Base-by-base conservation (phyloP, 805 yeast species). In the Clavispora carvajalis region DNA sequence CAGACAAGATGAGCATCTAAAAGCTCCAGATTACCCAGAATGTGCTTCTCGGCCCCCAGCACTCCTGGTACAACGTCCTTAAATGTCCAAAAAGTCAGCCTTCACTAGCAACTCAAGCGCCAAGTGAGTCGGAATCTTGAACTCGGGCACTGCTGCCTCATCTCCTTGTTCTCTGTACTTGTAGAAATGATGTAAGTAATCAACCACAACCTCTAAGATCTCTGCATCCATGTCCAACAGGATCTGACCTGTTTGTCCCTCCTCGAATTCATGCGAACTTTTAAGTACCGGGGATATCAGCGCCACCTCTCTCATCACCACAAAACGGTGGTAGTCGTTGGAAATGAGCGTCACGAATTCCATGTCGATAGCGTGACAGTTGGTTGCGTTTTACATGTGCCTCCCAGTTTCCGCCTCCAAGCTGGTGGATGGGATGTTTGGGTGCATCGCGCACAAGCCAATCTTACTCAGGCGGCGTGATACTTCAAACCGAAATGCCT, bases 31-130 rank as follows among this genome's bases (percentile, higher is more conserved):
- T n/a, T n/a, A n/a, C n/a, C n/a, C n/a, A n/a, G n/a, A n/a, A n/a
- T n/a, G n/a, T n/a, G n/a, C n/a, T n/a, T n/a, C n/a, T n/a, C n/a
- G n/a, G n/a, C n/a, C n/a, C n/a, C n/a, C n/a, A n/a, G n/a, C n/a
- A n/a, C n/a, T n/a, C n/a, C n/a, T n/a, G n/a, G n/a, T 22, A 8
- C 25, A 23, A 6, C 5, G 9, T 4, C 11, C 24, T 30, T n/a
- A 77, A 31, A 80, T 81, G 51, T 86, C 91, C 52, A 88, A 64
- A 58, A 78, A 91, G 58, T 93, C 99, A 2, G 98, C 96, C 19
- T 95, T 96, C 26, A 93, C 91, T 34, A 93, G 63, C 49, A 91
- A 65, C 57, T 93, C 98, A 46, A 91, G 67, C 0, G 98, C 96
- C 78, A 91, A 76, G 50, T 88, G 97, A 0, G 97, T 90, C 1